Conservation (phyloP, 2,329 filamentous ascomycete species). For the Rhynchosporium graminicola region DNA sequence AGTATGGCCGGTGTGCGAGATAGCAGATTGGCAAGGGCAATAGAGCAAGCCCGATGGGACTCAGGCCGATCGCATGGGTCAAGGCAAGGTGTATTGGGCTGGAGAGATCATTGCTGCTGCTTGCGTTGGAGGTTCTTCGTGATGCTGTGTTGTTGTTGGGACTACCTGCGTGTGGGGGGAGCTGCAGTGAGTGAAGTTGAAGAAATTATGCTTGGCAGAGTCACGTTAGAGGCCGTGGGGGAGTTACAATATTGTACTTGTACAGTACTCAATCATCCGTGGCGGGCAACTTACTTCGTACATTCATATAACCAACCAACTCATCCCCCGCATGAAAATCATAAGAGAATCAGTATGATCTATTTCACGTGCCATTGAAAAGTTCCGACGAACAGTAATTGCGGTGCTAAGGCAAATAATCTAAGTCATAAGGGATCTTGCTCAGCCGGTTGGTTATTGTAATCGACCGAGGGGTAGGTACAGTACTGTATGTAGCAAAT, state of each 20-base stretch:
- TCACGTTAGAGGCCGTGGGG: no score
- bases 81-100: constrained; percentile 3
- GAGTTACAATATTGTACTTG: no score
- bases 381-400: constrained; percentile 1
- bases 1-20: background rate
- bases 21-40: background rate
- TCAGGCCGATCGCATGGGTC: background rate
- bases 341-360: background rate
- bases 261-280: no score
- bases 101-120: constrained; percentile 3
- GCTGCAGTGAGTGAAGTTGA: background rate
- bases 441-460: background rate
- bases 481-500: no score
- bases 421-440: background rate
- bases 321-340: background rate
- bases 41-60: background rate
- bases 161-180: background rate
- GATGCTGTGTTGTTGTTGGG: background rate
- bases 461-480: background rate
- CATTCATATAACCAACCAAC: background rate
- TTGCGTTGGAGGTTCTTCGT: background rate
- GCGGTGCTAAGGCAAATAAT: no score
- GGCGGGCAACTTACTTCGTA: background rate
- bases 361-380: background rate
- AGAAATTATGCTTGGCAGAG: no score